Base-by-base conservation (phyloP, 129 eudicot species). In the Lactuca saligna region DNA sequence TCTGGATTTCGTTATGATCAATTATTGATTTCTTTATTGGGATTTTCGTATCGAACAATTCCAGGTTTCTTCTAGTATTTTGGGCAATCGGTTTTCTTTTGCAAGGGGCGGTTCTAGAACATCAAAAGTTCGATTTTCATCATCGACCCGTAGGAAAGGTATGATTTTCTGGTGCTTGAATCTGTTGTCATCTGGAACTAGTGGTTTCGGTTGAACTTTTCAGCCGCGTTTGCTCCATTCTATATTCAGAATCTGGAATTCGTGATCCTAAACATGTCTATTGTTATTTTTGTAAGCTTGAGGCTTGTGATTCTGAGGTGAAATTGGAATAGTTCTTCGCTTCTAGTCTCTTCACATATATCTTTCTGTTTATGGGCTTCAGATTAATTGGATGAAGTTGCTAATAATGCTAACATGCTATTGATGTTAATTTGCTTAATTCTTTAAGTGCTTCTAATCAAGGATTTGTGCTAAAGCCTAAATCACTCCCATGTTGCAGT, bases 401-500 rank as follows among this genome's bases (percentile, higher is more conserved):
- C 29, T 25, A 25, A 25, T 25, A 25, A 25, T 42, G 49, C 49
- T 42, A 42, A 42, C 49, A 42, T 42, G 49, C 49, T 42, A 42
- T 8, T 42, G 13, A 1, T 7, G 49, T 8, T 9, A 42, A 42
- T 8, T 8, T 39, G 0, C 44, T 8, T 35, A 4, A 35, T 35
- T 35, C 5, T 35, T 35, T 3, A 35, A 35, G 6, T 6, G 38
- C 5, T 35, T 35, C 5, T 35, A 35, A 35, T 35, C 2, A 1
- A 25, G 29, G 1, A 0, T 25, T 25, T 25, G 29, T 25, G 29
- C 29, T 25, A 25, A 25, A 25, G 29, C 29, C 29, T 25, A 25
- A 3, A 25, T 39, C 69, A 44, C 8, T 20, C 31, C n/a, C 73
- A 0, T 78, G 14, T 78, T 84, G 82, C 89, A 93, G 95, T 82